These are phyloP conservation scores for Panaeolus cyanescens DNA, from an alignment of 768 basidiomycete species.

Conservation along the genomic window DNA sequence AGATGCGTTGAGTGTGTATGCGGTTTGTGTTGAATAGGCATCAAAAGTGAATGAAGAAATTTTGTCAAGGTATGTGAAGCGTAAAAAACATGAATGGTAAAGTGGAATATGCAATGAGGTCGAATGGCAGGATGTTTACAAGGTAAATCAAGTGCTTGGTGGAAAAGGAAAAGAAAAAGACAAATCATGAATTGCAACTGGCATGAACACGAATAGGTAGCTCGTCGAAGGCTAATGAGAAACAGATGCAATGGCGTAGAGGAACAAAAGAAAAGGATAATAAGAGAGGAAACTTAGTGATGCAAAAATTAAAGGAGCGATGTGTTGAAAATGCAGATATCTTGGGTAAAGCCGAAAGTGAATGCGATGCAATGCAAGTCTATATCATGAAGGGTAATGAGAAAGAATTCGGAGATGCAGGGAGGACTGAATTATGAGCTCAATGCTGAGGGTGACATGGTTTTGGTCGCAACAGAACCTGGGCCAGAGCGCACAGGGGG, in stretches of 20 bases:
- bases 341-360: not conserved
- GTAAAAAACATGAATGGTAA: not conserved
- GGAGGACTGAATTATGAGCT: not conserved
- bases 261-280: no score
- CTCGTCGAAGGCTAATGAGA: no score
- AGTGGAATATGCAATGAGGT: not conserved
- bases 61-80: not conserved
- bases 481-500: not conserved
- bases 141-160: no score
- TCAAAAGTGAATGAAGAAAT: not conserved
- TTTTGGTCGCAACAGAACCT: no score
- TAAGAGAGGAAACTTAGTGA: no score
- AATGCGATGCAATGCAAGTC: not conserved
- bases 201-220: no score
- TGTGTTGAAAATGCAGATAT: not conserved
- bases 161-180: no score
- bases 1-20: not conserved
- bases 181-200: no score
- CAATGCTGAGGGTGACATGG: no score
- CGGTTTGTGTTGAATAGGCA: not conserved
- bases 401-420: not conserved
- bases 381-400: not conserved
- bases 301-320: not conserved
- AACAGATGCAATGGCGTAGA: no score
- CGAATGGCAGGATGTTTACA: no score